Evolutionary conservation across 495 filamentous ascomycete genomes (phyloP).

Genomic region (Annulohypoxylon nitens): DNA sequence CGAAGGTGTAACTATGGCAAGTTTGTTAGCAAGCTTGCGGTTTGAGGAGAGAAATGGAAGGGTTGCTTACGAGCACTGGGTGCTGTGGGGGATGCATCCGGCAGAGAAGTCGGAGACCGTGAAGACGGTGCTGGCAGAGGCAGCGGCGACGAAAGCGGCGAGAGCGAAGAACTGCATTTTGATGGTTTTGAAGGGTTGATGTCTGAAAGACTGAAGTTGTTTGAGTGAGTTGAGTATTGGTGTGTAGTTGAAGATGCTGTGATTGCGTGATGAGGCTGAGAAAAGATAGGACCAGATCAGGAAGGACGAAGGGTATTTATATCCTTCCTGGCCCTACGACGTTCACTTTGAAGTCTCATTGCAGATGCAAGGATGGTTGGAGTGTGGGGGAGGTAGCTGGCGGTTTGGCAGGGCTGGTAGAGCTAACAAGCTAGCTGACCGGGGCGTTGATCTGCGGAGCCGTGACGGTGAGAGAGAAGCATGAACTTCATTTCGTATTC

Average conservation of each 20-base stretch:
- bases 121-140: constrained; percentile 46
- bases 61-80: constrained; percentile 48
- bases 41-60: background rate
- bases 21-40: background rate
- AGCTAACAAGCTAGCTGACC: background rate
- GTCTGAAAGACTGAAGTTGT: constrained; percentile 1
- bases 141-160: constrained; percentile 24
- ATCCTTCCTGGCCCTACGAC: background rate
- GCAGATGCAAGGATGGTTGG: constrained; percentile 16
- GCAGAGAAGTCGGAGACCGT: constrained; percentile 47
- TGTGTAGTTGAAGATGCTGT: constrained; percentile 7
- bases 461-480: constrained; percentile 12
- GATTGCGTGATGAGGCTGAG: constrained; percentile 27
- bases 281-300: constrained; percentile 5
- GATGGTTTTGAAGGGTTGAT: constrained; percentile 17
- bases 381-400: background rate
- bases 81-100: constrained; percentile 51
- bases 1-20: constrained; percentile 41
- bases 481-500: constrained; percentile 33
- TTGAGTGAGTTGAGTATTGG: background rate
- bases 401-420: background rate
- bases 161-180: constrained; percentile 32
- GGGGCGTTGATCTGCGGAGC: constrained; percentile 21
- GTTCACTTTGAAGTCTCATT: constrained; percentile 20
- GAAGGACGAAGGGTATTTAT: constrained; percentile 20